Evolutionary conservation across 2,329 filamentous ascomycete species (phyloP), one percentile per base, ranked within the genome.

Genomic region (Fusarium burgessii): DNA sequence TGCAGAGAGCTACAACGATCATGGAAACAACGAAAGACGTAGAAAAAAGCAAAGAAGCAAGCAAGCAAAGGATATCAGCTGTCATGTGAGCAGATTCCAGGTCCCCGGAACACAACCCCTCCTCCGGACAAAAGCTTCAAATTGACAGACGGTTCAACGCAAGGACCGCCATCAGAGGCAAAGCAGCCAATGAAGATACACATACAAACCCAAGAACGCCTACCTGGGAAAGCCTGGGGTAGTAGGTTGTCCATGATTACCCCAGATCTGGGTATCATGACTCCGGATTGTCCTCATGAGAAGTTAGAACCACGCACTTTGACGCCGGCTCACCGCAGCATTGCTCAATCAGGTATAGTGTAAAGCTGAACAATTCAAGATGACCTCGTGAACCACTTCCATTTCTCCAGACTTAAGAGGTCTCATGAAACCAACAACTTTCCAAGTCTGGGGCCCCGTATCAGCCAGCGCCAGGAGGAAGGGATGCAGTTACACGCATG

Each of bases 371-470:
- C 29, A 43, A 56, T 46, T 52, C 40, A 67, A 46, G 38, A 50
- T 49, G 29, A 57, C 43, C 42, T 54, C 66, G 23, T 47, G 27
- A 49, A 50, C 46, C 58, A 27, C 52, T 51, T 71, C 68, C 62
- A 52, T 58, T 69, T 60, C 70, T 62, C 62, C 58, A 62, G 61
- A 45, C 46, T 51, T 29, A 25, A 61, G 52, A 59, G 20, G 46
- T 61, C 55, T 45, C 64, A 58, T 50, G 46, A 59, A 64, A 50
- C 55, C 58, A 72, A 66, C 62, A 72, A 46, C 63, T 59, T 55
- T 49, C 47, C 45, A 52, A 75, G 71, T 65, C 74, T 47, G 72
- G 70, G 69, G 74, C 71, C 71, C 70, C 74, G 64, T 74, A 71
- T 66, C 68, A 50, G 60, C 68, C 57, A 62, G 70, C 62, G 49